These are phyloP conservation scores for Pinus taeda DNA, from an alignment of 75 land plant species.

Conservation along the genomic window DNA sequence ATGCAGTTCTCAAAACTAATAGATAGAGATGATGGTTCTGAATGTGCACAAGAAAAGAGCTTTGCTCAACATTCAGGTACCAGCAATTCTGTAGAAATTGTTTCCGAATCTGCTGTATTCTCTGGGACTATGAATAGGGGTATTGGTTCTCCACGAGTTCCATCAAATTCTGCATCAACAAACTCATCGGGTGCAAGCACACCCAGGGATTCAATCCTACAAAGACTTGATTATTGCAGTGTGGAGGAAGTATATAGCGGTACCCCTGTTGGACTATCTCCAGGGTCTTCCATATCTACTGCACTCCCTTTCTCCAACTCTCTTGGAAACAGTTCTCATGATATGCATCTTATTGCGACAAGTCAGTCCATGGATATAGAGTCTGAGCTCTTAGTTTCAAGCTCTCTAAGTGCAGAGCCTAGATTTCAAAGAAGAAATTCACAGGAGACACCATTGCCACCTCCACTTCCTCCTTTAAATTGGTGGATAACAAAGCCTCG, in stretches of 20 bases:
- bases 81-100: neutral
- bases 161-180: neutral
- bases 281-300: slow-evolving; percentile 1
- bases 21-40: slow-evolving; percentile 9
- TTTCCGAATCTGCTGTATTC: neutral
- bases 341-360: neutral
- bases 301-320: neutral
- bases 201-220: neutral
- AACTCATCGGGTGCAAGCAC: neutral
- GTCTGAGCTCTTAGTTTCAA: slow-evolving; percentile 1
- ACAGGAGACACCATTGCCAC: slow-evolving; percentile 56
- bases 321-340: neutral
- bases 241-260: neutral
- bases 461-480: slow-evolving; percentile 73
- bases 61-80: neutral
- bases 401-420: neutral
- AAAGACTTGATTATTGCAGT: neutral
- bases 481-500: slow-evolving; percentile 54
- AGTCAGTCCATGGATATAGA: neutral
- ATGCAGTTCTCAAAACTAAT: neutral
- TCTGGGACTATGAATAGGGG: neutral
- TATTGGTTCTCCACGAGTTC: neutral
- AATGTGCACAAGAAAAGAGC: neutral
- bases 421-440: neutral
- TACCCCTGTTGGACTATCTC: neutral